Evolutionary conservation across 1,139 yeast species (phyloP).

Genomic region (Protomyces arabidopsidicola): DNA sequence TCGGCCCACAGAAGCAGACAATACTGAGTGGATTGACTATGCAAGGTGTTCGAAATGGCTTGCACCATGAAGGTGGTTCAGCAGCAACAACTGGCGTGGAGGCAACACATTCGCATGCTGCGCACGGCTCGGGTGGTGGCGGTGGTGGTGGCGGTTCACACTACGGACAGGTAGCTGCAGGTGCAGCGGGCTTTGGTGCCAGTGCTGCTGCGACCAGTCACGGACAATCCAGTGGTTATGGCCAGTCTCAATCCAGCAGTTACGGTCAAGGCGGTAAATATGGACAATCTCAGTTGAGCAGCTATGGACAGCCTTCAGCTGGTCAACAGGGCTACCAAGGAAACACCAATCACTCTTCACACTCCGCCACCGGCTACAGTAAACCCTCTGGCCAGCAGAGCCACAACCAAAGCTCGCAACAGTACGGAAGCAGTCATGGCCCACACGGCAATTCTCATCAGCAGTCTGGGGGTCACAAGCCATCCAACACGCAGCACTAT

Average conservation of each 20-base stretch:
- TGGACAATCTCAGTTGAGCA: neutral
- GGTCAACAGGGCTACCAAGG: neutral
- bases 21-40: constrained; percentile 33
- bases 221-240: neutral
- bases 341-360: neutral
- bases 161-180: neutral
- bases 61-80: constrained; percentile 30
- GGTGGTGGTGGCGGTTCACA: neutral
- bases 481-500: neutral
- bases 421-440: neutral
- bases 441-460: neutral
- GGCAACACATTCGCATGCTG: constrained; percentile 4
- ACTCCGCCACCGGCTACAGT: neutral
- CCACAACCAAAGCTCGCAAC: neutral
- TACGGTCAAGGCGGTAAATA: neutral
- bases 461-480: neutral
- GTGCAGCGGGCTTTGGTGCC: neutral
- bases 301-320: neutral
- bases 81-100: constrained; percentile 7
- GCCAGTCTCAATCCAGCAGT: neutral
- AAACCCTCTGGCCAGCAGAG: neutral
- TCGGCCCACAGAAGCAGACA: constrained; percentile 27
- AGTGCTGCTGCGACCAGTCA: neutral
- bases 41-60: constrained; percentile 35
- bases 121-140: neutral